Conservation (phyloP, 129 eudicot species). For the Smallanthus sonchifolius region DNA sequence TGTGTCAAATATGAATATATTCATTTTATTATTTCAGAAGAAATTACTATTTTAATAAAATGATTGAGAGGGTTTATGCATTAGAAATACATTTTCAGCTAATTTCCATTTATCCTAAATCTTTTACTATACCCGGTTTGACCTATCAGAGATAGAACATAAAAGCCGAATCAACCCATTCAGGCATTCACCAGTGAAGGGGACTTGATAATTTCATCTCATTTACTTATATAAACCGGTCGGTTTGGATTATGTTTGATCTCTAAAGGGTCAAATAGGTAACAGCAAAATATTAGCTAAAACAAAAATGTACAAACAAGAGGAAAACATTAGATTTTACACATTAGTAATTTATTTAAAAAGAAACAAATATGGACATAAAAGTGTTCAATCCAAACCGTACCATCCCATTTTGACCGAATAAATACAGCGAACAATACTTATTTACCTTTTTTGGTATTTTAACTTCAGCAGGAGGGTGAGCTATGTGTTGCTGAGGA, state of each 20-base stretch:
- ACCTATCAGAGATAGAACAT: not conserved
- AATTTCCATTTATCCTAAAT: not conserved
- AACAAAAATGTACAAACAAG: not conserved
- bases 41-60: not conserved
- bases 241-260: not conserved
- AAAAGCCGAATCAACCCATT: not conserved
- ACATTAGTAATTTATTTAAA: not conserved
- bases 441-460: constrained; percentile 64
- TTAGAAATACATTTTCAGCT: not conserved
- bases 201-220: not conserved
- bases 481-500: constrained; percentile 58
- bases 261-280: not conserved
- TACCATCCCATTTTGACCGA: not conserved
- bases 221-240: not conserved
- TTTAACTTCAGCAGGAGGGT: constrained; percentile 58
- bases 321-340: not conserved
- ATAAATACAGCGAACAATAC: not conserved
- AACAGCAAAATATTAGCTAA: not conserved
- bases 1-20: not conserved
- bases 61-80: not conserved
- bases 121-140: not conserved
- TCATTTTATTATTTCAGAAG: not conserved
- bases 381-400: not conserved
- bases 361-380: not conserved
- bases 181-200: not conserved